Evolutionary conservation across 2,329 filamentous ascomycete genomes (phyloP).

Genomic region (Phialocephala sp.): DNA sequence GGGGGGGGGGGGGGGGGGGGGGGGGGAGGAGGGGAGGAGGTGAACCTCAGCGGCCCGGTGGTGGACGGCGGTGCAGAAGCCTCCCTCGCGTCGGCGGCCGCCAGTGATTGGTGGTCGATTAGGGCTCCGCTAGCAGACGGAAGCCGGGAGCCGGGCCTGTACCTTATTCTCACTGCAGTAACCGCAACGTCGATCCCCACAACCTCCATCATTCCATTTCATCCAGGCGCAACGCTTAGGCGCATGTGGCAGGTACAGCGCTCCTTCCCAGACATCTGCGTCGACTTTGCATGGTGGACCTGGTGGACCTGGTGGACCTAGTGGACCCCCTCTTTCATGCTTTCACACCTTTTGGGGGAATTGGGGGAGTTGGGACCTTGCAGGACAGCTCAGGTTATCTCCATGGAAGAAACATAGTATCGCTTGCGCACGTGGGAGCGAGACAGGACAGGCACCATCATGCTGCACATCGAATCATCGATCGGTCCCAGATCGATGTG

Average conservation of each 20-base stretch:
- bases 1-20: too few species aligned
- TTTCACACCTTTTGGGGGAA: too few species aligned
- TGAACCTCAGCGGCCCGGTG: too few species aligned
- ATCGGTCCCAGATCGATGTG: not conserved
- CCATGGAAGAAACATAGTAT: not conserved
- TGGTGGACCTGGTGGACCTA: too few species aligned
- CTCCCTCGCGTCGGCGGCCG: too few species aligned
- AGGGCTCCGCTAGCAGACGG: too few species aligned
- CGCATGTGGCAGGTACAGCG: not conserved
- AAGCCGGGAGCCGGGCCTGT: not conserved
- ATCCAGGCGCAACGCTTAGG: not conserved
- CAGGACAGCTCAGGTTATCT: too few species aligned
- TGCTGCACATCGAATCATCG: not conserved
- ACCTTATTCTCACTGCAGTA: constrained; percentile 8
- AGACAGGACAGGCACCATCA: not conserved
- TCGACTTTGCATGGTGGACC: not conserved
- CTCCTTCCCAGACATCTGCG: not conserved
- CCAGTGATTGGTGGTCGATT: too few species aligned
- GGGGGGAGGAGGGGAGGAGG: too few species aligned
- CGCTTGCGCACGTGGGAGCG: not conserved
- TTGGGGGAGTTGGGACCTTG: too few species aligned
- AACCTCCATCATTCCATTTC: not conserved
- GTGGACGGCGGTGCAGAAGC: too few species aligned
- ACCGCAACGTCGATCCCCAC: not conserved
- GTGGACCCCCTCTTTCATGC: too few species aligned